These are phyloP conservation scores for Hyphopichia khmerensis DNA, from an alignment of 1,139 yeast species.

Conservation along the genomic window DNA sequence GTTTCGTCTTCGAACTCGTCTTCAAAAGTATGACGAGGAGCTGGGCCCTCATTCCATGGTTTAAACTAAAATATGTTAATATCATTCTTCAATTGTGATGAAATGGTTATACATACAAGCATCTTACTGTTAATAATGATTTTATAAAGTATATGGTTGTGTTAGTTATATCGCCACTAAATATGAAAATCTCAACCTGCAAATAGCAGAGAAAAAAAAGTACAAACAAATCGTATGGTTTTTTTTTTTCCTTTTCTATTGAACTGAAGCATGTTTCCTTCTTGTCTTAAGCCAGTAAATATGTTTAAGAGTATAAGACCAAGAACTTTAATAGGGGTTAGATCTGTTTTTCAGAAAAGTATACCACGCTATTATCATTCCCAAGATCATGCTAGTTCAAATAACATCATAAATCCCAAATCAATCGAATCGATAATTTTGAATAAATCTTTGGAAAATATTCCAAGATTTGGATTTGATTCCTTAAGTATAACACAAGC, in stretches of 20 bases:
- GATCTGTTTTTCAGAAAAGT: background rate
- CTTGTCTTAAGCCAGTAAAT: background rate
- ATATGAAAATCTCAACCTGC: background rate
- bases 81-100: no score
- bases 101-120: constrained; percentile 15
- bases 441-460: constrained; percentile 41
- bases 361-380: constrained; percentile 29
- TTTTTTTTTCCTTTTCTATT: background rate
- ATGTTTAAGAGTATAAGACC: background rate
- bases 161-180: background rate
- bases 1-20: constrained; percentile 28
- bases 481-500: constrained; percentile 61
- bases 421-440: constrained; percentile 35
- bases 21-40: constrained; percentile 55
- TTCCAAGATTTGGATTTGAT: constrained; percentile 72
- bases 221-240: constrained; percentile 3
- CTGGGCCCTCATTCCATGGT: constrained; percentile 53
- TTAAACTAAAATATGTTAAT: constrained; percentile 39
- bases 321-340: background rate
- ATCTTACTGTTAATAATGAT: constrained; percentile 3
- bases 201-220: background rate
- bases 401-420: constrained; percentile 27
- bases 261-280: background rate
- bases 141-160: background rate
- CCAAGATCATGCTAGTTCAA: constrained; percentile 33